Base-by-base conservation (phyloP, 2,329 filamentous ascomycete species). In the Nemania diffusa region DNA sequence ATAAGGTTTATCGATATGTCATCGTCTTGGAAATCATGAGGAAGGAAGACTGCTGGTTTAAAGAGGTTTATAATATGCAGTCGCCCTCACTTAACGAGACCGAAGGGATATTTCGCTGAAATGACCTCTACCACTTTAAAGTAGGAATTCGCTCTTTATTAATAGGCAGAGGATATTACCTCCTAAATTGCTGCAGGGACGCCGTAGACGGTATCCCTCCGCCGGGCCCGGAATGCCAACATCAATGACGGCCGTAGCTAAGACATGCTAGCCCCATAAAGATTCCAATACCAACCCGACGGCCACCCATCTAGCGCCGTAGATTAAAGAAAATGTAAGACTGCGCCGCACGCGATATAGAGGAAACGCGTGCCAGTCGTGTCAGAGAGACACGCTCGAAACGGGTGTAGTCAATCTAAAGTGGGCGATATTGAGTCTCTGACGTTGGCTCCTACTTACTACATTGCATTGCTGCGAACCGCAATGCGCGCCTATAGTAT, bases 211-310 rank as follows among this genome's bases (percentile, higher is more conserved):
- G 34, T 40, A 40, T 57, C 59, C 64, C 57, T 64, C 32, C 24
- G 5, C 15, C n/a, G 37, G 24, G 7, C 50, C n/a, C 64, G 67
- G 67, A 69, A 69, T 69, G 67, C 32, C 53, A 62, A 46, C 46
- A 67, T 68, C 60, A 60, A 64, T 67, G 48, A 52, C 65, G 57
- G 65, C 70, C 65, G 68, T 72, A 68, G 67, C 69, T 73, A 66
- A 75, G 74, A 76, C 73, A 73, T 68, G 60, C 66, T 67, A 67
- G 61, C 62, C 64, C 48, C 62, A 58, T 46, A 48, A 57, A 51
- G 61, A 61, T 68, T 71, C 73, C 70, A 73, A 26, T 22, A 17
- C 63, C 42, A 34, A 42, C 17, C 5, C n/a, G 13, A 22, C 27
- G 3, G 15, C n/a, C 17, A 22, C 17, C 29, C 20, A 15, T 7